Base-by-base conservation (phyloP, 176 grass and related monocot species). In the Puya raimondii region DNA sequence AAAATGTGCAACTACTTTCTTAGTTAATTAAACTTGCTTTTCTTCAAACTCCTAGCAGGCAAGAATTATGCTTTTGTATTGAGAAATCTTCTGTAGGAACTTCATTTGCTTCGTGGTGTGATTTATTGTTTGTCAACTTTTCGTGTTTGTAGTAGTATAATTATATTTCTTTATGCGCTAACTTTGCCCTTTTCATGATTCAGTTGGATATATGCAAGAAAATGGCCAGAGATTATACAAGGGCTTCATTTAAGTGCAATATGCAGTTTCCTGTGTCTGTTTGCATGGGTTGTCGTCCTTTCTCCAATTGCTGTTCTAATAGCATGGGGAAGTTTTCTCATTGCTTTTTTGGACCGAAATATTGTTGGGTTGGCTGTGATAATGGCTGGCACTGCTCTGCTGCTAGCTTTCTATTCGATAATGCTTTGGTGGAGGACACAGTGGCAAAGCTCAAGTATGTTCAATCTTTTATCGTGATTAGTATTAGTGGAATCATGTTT, bases 181-280 rank as follows among this genome's bases (percentile, higher is more conserved):
- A 70, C n/a, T 22, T 69, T 82, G 68, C 49, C 63, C 14, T 2
- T 80, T 75, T 81, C 78, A 71, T 69, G 69, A 33, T 56, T 72
- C 82, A 99, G 95, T 85, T 99, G 95, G 95, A 91, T 99, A 91
- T 99, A 93, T 80, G 95, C 95, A 88, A 99, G 95, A 79, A 94
- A 99, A 94, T 99, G 95, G 95, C 95, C 95, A 65, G 53, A 74
- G 59, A 90, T 88, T 69, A 79, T 85, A 68, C 95, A 91, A 75
- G 94, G 94, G 68, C 78, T 56, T 74, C 90, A 92, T 71, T 67
- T 93, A 84, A 86, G 89, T 75, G 77, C 85, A 57, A 56, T 93
- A 20, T 88, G 84, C 79, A 86, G 69, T 53, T 48, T 90, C 77
- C 82, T 99, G 33, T 89, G 81, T 70, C 70, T 93, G 70, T 23